Base-by-base conservation (phyloP, 768 basidiomycete species). In the Paxillus rubicundulus region DNA sequence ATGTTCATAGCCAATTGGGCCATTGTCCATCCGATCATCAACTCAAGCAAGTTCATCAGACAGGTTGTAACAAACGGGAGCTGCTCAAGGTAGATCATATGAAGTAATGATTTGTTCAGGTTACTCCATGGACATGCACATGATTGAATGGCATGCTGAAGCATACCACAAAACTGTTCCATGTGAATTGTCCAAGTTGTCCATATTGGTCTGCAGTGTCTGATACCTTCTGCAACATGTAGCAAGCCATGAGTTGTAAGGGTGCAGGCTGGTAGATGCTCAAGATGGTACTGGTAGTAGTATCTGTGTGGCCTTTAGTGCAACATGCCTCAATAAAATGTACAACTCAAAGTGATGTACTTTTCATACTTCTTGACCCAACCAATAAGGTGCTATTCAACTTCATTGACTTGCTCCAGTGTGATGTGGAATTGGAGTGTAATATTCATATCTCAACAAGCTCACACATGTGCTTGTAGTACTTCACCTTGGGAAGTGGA, bases 181-280 rank as follows among this genome's bases (percentile, higher is more conserved):
- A 24, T 24, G 24, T 24, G 6, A 4, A 24, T 5, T 3, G 61
- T 47, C 65, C 66, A 66, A 4, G 46, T 55, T 3, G 51, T 42
- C 55, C 66, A 64, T 2, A 57, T 49, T 2, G 65, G 65, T 2
- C 60, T 57, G 8, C 45, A 52, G 16, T 33, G 14, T n/a, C 21
- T 21, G 44, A 66, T 61, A 17, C 49, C 48, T 27, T 64, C 33
- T 5, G 53, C 50, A 43, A 63, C 20, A 49, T 67, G 65, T 2
- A 66, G 55, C 4, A 68, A 47, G 7, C 49, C 51, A 28, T 67
- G 69, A 2, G 65, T 47, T 0, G 56, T 48, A 7, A 61, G 18
- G 1, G 60, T 54, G 37, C 68, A 69, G 0, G 45, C 17, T 3
- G 47, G 30, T 6, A 63, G 51, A 17, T 51, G 48, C 24, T 52